A percentile compares a stretch with the other conserved stretches of the same genome.
Evolutionary conservation across 2,329 filamentous ascomycete species (phyloP).

Genomic region (Metarhizium humberi): DNA sequence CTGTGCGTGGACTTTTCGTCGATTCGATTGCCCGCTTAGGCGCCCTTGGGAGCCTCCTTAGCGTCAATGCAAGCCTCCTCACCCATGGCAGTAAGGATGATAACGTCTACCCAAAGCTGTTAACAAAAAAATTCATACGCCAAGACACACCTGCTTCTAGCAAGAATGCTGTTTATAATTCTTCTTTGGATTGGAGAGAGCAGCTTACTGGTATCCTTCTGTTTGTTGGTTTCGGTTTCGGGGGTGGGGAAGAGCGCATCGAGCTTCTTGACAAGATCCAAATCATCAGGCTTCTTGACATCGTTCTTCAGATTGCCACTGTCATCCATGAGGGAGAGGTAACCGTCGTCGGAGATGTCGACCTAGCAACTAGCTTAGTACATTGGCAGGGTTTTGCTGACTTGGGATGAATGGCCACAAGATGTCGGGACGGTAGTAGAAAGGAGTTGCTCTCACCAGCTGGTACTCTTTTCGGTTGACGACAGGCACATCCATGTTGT

Average conservation of each 20-base stretch:
- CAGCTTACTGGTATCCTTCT: constrained; percentile 82
- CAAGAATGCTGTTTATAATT: neutral
- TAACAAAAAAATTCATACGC: neutral
- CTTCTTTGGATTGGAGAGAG: neutral
- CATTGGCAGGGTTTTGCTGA: constrained; percentile 4
- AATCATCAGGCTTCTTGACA: constrained; percentile 79
- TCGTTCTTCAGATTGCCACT: constrained; percentile 87
- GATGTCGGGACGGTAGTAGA: neutral
- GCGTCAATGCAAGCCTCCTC: constrained; percentile 87
- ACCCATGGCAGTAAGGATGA: constrained; percentile 91
- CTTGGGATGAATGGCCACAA: neutral
- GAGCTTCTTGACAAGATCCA: constrained; percentile 80
- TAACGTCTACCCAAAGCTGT: constrained; percentile 57
- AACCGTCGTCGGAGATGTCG: constrained; percentile 87
- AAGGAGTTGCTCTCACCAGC: constrained; percentile 58
- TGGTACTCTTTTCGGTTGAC: constrained; percentile 86
- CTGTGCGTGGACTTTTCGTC: constrained; percentile 12
- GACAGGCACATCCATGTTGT: constrained; percentile 96
- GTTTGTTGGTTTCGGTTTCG: constrained; percentile 42
- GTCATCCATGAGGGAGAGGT: constrained; percentile 87
- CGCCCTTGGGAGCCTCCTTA: constrained; percentile 79
- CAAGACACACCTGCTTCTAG: neutral
- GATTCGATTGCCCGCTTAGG: constrained; percentile 32
- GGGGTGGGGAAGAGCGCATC: constrained; percentile 57
- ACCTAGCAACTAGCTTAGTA: constrained; percentile 45